Evolutionary conservation across 2,329 filamentous ascomycete genomes (phyloP).

Genomic region (Esteya vermicola): DNA sequence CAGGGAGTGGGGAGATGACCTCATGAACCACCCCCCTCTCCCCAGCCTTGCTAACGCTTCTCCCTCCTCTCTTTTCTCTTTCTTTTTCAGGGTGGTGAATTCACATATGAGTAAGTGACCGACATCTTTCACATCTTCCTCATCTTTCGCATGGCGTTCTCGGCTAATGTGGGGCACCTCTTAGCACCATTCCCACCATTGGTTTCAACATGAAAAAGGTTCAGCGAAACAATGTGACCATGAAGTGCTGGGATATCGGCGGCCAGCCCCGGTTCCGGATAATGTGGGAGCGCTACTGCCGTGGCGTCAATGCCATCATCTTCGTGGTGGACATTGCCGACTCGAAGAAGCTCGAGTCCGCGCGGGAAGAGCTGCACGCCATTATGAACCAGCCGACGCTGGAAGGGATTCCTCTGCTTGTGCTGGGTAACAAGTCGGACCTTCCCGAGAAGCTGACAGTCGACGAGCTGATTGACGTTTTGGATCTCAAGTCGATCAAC

Average conservation of each 20-base stretch:
- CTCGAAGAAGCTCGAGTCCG: slow-evolving; percentile 61
- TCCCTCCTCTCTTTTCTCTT: no score
- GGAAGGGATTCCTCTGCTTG: slow-evolving; percentile 79
- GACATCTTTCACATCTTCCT: not conserved
- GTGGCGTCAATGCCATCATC: slow-evolving; percentile 92
- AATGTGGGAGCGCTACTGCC: slow-evolving; percentile 99
- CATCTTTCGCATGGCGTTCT: not conserved
- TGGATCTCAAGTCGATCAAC: slow-evolving; percentile 79
- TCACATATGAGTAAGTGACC: slow-evolving; percentile 81
- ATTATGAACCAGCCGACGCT: slow-evolving; percentile 74
- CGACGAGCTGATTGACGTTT: slow-evolving; percentile 85
- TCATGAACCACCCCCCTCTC: no score
- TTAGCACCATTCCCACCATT: slow-evolving; percentile 90
- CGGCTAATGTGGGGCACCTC: not conserved
- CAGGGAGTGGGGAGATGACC: no score
- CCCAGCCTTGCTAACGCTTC: not conserved
- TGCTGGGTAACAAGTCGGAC: slow-evolving; percentile 95
- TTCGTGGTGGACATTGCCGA: slow-evolving; percentile 98
- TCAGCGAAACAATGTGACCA: slow-evolving; percentile 91
- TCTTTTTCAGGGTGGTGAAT: slow-evolving; percentile 73
- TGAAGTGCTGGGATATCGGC: slow-evolving; percentile 98
- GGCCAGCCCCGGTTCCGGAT: slow-evolving; percentile 92
- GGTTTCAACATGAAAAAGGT: slow-evolving; percentile 99
- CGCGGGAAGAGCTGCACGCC: slow-evolving; percentile 82
- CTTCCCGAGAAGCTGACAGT: slow-evolving; percentile 81